Evolutionary conservation across 306 rosid genomes (phyloP).

Genomic region (Crataegus laevigata): DNA sequence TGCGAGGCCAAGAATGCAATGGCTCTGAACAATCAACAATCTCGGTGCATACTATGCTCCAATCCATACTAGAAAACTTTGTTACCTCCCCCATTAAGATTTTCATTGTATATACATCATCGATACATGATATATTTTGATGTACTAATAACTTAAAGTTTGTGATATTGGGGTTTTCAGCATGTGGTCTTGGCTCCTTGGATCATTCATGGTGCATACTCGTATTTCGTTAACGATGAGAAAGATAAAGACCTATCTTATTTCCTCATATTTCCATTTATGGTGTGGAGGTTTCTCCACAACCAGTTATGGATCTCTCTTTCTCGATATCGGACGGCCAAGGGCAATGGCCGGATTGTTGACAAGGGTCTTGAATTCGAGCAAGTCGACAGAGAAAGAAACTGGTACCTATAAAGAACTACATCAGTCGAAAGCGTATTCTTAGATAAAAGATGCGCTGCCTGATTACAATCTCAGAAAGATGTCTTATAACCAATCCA

Average conservation of each 20-base stretch:
- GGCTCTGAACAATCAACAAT: not conserved
- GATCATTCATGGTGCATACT: slow-evolving; percentile 36
- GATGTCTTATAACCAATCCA: not conserved
- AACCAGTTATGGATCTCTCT: slow-evolving; percentile 56
- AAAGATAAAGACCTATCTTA: slow-evolving; percentile 25
- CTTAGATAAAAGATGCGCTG: not conserved
- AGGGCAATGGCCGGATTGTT: slow-evolving; percentile 38
- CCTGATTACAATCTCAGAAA: not conserved
- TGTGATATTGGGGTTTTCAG: slow-evolving; percentile 21
- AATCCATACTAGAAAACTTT: not conserved
- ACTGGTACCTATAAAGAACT: slow-evolving; percentile 27
- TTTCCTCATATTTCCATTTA: slow-evolving; percentile 38
- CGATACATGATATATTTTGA: not conserved
- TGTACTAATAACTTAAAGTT: not conserved
- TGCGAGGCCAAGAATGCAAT: not conserved
- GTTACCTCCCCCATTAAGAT: not conserved
- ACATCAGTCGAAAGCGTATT: not conserved
- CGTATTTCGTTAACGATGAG: slow-evolving; percentile 14
- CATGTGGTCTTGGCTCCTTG: slow-evolving; percentile 56
- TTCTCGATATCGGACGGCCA: slow-evolving; percentile 48
- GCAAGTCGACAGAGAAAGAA: slow-evolving; percentile 63
- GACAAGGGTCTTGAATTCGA: slow-evolving; percentile 62
- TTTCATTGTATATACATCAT: not conserved
- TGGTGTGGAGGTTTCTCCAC: slow-evolving; percentile 46
- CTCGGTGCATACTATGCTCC: not conserved